Conservation (phyloP, 345 rosid species). For the Gossypium raimondii region DNA sequence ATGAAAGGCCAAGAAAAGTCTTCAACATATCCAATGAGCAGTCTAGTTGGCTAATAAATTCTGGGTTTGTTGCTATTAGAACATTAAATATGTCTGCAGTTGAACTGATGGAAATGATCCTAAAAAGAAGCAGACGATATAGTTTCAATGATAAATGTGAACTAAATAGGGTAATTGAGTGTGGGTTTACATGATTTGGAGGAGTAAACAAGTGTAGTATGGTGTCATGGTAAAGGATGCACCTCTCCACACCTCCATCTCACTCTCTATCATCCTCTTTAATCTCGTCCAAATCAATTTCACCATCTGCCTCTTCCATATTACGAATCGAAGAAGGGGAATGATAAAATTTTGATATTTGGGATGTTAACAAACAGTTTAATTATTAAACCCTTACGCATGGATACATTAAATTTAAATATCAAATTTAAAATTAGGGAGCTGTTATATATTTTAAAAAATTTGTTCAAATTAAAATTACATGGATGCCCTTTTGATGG, state of each 20-base stretch:
- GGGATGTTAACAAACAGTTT: too few relatives aligned
- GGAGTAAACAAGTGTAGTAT: neutral
- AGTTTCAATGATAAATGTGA: neutral
- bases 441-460: too few relatives aligned
- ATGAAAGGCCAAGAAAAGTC: conserved; percentile 12
- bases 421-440: too few relatives aligned
- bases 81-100: neutral
- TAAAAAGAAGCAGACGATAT: neutral
- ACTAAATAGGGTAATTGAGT: neutral
- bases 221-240: neutral
- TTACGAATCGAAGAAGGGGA: too few relatives aligned
- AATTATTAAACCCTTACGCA: too few relatives aligned
- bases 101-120: neutral
- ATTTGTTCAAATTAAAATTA: too few relatives aligned
- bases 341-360: too few relatives aligned
- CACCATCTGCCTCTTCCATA: too few relatives aligned
- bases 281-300: neutral
- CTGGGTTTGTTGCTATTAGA: neutral
- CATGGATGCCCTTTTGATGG: too few relatives aligned
- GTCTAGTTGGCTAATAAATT: neutral
- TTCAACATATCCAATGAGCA: neutral
- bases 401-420: too few relatives aligned
- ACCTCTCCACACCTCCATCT: neutral
- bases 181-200: neutral
- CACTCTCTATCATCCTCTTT: neutral